A percentile compares a stretch with the other conserved stretches of the same genome.
Conservation (phyloP, 208 protist genomes). For the Endotrypanum monterogeii region DNA sequence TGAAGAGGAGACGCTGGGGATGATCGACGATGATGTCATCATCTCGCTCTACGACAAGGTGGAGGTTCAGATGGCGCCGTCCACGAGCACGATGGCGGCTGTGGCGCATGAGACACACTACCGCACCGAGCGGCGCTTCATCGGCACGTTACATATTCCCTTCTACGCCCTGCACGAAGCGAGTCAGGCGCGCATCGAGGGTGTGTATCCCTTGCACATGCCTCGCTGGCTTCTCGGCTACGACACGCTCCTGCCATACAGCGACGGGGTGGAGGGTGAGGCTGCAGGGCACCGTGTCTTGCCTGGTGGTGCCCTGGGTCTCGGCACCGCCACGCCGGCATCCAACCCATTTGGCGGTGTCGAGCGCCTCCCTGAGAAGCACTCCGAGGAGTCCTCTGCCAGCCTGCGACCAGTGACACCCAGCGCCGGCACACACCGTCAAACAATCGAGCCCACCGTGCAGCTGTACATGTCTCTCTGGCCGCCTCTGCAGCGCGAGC, state of each 20-base stretch:
- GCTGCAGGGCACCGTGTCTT: not conserved
- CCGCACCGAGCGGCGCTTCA: constrained; percentile 80
- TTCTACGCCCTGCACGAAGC: constrained; percentile 81
- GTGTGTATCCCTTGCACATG: constrained; percentile 64
- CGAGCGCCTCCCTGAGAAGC: not conserved
- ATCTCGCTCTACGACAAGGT: constrained; percentile 86
- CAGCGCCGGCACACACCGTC: not conserved
- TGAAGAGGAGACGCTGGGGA: constrained; percentile 79
- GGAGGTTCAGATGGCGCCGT: constrained; percentile 59
- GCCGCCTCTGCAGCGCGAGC: constrained; percentile 64
- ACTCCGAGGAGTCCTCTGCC: not conserved
- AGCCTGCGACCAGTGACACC: too few species aligned
- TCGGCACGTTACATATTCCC: constrained; percentile 71
- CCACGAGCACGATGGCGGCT: constrained; percentile 42
- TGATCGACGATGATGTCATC: constrained; percentile 86
- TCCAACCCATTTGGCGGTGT: not conserved
- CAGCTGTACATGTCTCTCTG: constrained; percentile 85
- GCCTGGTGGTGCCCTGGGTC: not conserved
- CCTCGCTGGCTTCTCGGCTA: constrained; percentile 83
- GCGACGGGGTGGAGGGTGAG: not conserved
- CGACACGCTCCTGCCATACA: constrained; percentile 11
- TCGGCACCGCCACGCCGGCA: not conserved
- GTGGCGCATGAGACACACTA: constrained; percentile 83
- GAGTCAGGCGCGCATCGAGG: constrained; percentile 68
- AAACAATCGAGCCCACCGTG: constrained; percentile 42